These are phyloP conservation scores for Beta lomatogona DNA, from an alignment of 179 eudicot species.

Conservation along the genomic window DNA sequence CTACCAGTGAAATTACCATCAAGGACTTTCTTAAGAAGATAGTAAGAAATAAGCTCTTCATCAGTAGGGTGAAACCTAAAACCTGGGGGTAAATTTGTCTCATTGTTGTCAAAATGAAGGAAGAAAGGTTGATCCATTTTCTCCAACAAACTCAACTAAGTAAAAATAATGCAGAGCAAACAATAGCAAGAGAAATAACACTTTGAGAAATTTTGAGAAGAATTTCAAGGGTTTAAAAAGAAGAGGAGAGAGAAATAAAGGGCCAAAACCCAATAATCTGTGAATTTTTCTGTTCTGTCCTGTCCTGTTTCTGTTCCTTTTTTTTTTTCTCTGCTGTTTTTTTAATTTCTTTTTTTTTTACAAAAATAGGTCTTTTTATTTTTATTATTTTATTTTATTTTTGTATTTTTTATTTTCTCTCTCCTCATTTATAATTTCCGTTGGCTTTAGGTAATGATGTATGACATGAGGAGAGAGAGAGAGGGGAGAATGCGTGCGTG, in stretches of 20 bases:
- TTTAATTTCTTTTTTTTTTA: not conserved
- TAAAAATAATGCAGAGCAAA: not conserved
- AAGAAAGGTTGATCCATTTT: slow-evolving; percentile 31
- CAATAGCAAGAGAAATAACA: not conserved
- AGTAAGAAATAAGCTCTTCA: slow-evolving; percentile 85
- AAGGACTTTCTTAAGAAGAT: slow-evolving; percentile 79
- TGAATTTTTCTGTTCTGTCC: slow-evolving; percentile 24
- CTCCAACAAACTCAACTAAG: too few species aligned
- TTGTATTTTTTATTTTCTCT: not conserved
- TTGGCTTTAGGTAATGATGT: slow-evolving; percentile 17
- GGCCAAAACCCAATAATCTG: slow-evolving; percentile 14
- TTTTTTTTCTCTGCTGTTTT: not conserved
- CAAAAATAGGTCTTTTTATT: not conserved
- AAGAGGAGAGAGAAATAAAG: not conserved
- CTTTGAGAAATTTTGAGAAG: not conserved
- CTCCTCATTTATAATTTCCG: slow-evolving; percentile 11
- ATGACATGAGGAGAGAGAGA: slow-evolving; percentile 39
- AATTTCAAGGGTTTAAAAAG: slow-evolving; percentile 6
- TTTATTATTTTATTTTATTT: not conserved
- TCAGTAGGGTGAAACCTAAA: slow-evolving; percentile 93
- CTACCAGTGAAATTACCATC: slow-evolving; percentile 66
- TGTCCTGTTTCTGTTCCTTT: slow-evolving; percentile 21
- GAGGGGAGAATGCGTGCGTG: slow-evolving; percentile 41
- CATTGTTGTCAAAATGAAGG: slow-evolving; percentile 36
- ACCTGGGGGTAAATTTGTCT: slow-evolving; percentile 72